phyloP scores from a whole-genome alignment of 2,329 filamentous ascomycete genomes.

The Fonsecaea erecta region DNA sequence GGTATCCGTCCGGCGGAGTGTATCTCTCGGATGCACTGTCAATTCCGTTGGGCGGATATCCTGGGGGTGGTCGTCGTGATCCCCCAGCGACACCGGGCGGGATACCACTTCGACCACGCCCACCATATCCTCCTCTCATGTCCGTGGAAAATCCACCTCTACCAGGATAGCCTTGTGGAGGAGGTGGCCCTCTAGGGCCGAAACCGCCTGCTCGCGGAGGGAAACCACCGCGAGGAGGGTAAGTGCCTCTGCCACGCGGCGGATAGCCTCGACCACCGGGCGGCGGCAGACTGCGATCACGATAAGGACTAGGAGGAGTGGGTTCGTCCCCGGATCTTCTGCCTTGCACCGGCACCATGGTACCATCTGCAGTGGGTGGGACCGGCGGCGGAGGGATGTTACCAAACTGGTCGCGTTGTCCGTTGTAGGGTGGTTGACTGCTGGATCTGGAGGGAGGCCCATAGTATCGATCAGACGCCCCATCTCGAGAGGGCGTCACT shows the following conservation, averaged over 20 bases:
- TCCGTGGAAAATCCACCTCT: conserved; percentile 44
- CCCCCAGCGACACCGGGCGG: conserved; percentile 43
- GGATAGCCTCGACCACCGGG: conserved; percentile 49
- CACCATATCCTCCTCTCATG: conserved; percentile 41
- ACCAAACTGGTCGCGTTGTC: conserved; percentile 45
- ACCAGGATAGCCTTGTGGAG: conserved; percentile 49
- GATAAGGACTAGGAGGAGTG: conserved; percentile 26
- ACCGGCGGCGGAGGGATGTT: conserved; percentile 42
- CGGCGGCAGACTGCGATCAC: conserved; percentile 32
- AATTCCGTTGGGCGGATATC: conserved; percentile 52
- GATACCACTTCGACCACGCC: conserved; percentile 35
- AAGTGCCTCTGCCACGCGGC: conserved; percentile 62
- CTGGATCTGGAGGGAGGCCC: conserved; percentile 39
- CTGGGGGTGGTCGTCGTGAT: conserved; percentile 53
- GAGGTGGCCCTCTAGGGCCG: conserved; percentile 46
- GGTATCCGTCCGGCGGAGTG: conserved; percentile 45
- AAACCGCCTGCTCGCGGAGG: conserved; percentile 42
- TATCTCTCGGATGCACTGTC: conserved; percentile 47
- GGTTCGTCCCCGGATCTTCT: conserved; percentile 28
- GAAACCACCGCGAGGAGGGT: conserved; percentile 44
- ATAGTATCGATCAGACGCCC: conserved; percentile 41
- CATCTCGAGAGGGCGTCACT: conserved; percentile 32
- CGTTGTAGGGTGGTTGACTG: conserved; percentile 41
- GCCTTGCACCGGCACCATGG: conserved; percentile 29
- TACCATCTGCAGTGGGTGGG: conserved; percentile 41